Conservation (phyloP, 1,139 yeast species). For the Suhomyces maxii region DNA sequence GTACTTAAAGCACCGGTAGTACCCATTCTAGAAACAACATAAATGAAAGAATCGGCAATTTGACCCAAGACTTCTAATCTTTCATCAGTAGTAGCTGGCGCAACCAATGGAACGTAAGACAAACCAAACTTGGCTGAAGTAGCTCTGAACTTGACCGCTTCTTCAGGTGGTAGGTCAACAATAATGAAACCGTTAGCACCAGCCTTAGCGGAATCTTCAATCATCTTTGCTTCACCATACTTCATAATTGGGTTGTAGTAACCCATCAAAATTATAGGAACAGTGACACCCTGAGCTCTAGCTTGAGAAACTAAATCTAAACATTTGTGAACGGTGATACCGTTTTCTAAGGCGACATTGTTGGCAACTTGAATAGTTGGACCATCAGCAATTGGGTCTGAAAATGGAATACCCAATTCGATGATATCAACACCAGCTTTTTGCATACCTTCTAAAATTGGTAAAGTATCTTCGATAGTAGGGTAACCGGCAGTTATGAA, state of each 20-base stretch:
- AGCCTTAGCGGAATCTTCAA: conserved; percentile 72
- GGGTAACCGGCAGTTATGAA: conserved; percentile 97
- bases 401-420: conserved; percentile 93
- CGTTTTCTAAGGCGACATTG: conserved; percentile 74
- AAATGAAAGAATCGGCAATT: conserved; percentile 92
- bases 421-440: conserved; percentile 94
- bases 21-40: conserved; percentile 97
- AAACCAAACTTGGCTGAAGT: conserved; percentile 67
- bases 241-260: conserved; percentile 91
- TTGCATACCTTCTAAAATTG: conserved; percentile 83
- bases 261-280: conserved; percentile 94
- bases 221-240: conserved; percentile 84
- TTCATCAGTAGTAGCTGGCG: conserved; percentile 93
- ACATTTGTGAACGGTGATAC: conserved; percentile 68
- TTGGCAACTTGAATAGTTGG: conserved; percentile 93
- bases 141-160: conserved; percentile 83
- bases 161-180: conserved; percentile 98
- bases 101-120: conserved; percentile 88
- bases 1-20: conserved; percentile 84
- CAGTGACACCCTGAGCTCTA: conserved; percentile 76
- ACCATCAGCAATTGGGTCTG: conserved; percentile 99
- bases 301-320: conserved; percentile 74
- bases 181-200: conserved; percentile 96
- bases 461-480: conserved; percentile 79
- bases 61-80: conserved; percentile 74